Conservation (phyloP, 2,329 filamentous ascomycete species). For the Parastagonospora avenae region DNA sequence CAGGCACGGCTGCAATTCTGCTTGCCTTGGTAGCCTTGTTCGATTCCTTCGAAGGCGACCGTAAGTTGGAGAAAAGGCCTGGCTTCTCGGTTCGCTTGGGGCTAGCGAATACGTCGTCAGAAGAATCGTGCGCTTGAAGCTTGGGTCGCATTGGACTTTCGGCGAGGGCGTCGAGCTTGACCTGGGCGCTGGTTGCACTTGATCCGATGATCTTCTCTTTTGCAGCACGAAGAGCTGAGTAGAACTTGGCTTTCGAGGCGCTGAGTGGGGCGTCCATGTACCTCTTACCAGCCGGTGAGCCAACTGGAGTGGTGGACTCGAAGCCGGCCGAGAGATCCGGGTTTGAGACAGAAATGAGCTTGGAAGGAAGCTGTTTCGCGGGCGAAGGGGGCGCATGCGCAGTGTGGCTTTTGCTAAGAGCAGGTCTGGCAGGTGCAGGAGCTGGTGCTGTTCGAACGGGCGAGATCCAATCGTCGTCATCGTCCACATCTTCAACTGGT, state of each 20-base stretch:
- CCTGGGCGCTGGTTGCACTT: conserved; percentile 62
- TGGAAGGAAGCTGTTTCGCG: conserved; percentile 53
- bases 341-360: conserved; percentile 52
- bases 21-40: conserved; percentile 35
- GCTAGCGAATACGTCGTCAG: conserved; percentile 42
- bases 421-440: conserved; percentile 49
- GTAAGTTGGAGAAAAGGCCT: conserved; percentile 41
- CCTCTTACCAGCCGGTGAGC: conserved; percentile 58
- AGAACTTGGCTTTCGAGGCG: conserved; percentile 90
- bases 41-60: conserved; percentile 44
- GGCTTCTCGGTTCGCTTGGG: conserved; percentile 41
- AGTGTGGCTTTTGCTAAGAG: conserved; percentile 65
- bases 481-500: conserved; percentile 25
- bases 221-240: conserved; percentile 86
- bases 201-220: conserved; percentile 84
- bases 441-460: conserved; percentile 51
- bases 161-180: conserved; percentile 60
- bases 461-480: conserved; percentile 63
- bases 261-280: conserved; percentile 79
- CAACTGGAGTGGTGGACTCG: conserved; percentile 61
- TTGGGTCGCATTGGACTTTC: conserved; percentile 35
- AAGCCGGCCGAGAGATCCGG: conserved; percentile 46
- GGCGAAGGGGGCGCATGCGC: conserved; percentile 52
- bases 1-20: conserved; percentile 26
- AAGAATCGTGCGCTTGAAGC: conserved; percentile 29